Base-by-base conservation (phyloP, 768 basidiomycete genomes). In the Lenzites betulinus region DNA sequence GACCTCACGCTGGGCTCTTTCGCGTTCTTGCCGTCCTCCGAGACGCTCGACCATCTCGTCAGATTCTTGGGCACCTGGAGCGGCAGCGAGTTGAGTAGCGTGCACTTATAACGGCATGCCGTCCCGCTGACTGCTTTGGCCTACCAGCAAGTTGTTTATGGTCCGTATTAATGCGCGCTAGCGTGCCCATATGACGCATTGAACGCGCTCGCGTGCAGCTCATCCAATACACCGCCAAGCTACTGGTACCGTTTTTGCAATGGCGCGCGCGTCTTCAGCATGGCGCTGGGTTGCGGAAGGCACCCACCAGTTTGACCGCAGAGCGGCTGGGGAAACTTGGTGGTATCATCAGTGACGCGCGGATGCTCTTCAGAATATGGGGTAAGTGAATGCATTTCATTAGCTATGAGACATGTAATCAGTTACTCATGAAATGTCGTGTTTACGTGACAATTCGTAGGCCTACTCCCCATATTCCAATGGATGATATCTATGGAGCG, bases 61-160 rank as follows among this genome's bases (percentile, higher is more conserved):
- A 79, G 89, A 67, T 92, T 85, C 69, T 77, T 93, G 53, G 85
- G 88, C 56, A 90, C 91, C 67, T 93, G 90, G 89, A 88, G 85
- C 71, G 92, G 92, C 26, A 91, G 84, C 83, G 92, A 94, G 92
- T 92, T 77, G 54, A 69, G 67, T 70, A 51, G 57, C 69, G 25
- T 30, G n/a, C 6, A 9, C 36, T 23, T 1, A n/a, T 51, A 43
- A 15, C 51, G 6, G 49, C 7, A 11, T 30, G n/a, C 13, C 7
- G 38, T 47, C 30, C 30, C 30, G 18, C 49, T 55, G 43, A 58
- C 23, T 20, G 20, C 20, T 58, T n/a, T 26, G 9, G 13, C 11
- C 13, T 5, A 52, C 11, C 64, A 92, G 90, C 74, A 92, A 92
- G 71, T 69, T 91, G 33, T 90, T 92, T 71, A 83, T 85, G 83